phyloP scores from a whole-genome alignment of 345 rosid species.

The Crucihimalaya himalaica region DNA sequence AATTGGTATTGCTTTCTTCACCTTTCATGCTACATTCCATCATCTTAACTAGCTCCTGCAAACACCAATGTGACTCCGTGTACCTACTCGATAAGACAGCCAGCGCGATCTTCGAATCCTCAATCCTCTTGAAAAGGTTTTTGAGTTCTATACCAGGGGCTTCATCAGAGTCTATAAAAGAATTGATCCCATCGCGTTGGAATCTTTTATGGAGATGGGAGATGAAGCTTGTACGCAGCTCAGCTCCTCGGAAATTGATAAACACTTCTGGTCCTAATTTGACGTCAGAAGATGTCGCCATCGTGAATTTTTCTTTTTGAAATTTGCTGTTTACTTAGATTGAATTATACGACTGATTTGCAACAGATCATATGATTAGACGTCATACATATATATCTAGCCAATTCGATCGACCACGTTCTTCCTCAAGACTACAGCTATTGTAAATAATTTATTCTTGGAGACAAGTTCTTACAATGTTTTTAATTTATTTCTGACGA shows the following conservation, averaged over 20 bases:
- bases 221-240: background rate
- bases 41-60: constrained; percentile 11
- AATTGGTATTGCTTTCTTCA: too few species aligned
- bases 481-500: background rate
- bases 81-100: constrained; percentile 21
- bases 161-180: constrained; percentile 4
- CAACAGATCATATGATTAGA: background rate
- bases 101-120: constrained; percentile 11
- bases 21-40: constrained; percentile 9
- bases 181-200: background rate
- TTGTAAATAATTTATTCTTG: background rate
- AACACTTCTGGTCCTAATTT: constrained; percentile 30
- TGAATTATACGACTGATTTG: background rate
- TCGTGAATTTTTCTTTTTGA: background rate
- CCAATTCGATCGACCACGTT: background rate
- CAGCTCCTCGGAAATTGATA: constrained; percentile 33
- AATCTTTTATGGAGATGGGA: background rate
- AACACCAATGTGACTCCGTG: constrained; percentile 10
- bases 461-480: background rate
- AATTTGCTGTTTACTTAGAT: background rate
- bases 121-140: background rate
- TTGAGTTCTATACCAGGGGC: background rate
- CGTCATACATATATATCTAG: background rate
- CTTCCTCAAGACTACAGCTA: background rate
- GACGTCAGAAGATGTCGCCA: background rate